Evolutionary conservation across 106 monocot genomes (phyloP), one percentile per base, ranked within the genome.

Genomic region (Dioscorea alata): DNA sequence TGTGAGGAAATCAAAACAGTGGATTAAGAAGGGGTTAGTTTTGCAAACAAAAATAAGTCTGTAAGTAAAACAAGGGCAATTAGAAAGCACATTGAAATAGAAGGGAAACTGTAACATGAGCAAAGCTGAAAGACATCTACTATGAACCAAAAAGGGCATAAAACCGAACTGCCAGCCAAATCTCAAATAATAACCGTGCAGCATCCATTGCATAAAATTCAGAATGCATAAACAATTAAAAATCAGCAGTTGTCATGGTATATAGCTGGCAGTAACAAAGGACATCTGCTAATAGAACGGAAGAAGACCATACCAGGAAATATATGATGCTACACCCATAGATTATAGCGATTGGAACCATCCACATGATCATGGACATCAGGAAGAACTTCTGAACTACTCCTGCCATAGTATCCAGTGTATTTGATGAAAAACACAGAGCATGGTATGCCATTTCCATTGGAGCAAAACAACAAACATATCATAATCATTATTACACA

Each of bases 341-440:
- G 1, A 66, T 66, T 51, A 66, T 66, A 48, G 50, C 50, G 50
- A 66, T 20, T 50, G 49, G 66, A 49, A 50, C 66, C 66, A 66
- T 33, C 65, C 65, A 65, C 33, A 65, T 48, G 2, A 64, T 20
- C 34, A 15, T 33, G n/a, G 65, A 65, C 48, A 18, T 18, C 20
- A 65, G 32, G 65, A 65, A 65, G 6, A 42, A 35, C 21, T 65
- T 65, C 42, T 65, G 35, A 42, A 48, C 9, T 17, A 65, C 65
- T 65, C 65, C 65, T 42, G 65, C 4, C 65, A 65, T 65, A 28
- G 28, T 3, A 1, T 28, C 2, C 42, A 42, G 42, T 42, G 1
- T 5, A 0, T 3, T 1, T 3, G 6, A 42, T 0, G 6, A 42
- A 42, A 42, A 42, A 42, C 42, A 42, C 42, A 42, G 6, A 42